These are phyloP conservation scores for Veloboletus limbatus DNA, from an alignment of 1,284 basidiomycete genomes.

Conservation along the genomic window DNA sequence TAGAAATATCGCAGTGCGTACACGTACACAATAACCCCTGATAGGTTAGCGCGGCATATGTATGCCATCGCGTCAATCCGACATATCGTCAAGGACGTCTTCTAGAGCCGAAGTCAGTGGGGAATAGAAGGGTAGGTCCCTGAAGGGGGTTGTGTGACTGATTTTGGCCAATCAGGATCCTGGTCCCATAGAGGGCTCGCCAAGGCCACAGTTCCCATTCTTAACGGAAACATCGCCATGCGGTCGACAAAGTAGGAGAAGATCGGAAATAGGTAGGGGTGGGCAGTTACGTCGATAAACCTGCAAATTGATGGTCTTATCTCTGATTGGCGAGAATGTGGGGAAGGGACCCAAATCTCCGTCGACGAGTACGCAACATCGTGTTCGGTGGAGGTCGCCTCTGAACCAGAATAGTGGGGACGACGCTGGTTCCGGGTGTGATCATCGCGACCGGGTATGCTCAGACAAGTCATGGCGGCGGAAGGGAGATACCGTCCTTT, in stretches of 20 bases:
- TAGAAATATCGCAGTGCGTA: not conserved
- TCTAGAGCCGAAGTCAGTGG: not conserved
- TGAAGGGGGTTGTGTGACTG: not conserved
- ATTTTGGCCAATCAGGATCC: slow-evolving; percentile 9
- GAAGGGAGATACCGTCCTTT: too few relatives aligned
- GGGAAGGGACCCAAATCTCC: slow-evolving; percentile 5
- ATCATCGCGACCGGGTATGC: too few relatives aligned
- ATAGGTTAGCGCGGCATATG: not conserved
- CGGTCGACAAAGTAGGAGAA: not conserved
- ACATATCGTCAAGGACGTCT: not conserved
- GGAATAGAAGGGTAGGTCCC: slow-evolving; percentile 2
- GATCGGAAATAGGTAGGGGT: slow-evolving; percentile 13
- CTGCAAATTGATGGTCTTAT: too few relatives aligned
- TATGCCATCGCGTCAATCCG: slow-evolving; percentile 6
- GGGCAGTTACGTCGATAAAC: slow-evolving; percentile 13
- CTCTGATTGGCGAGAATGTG: too few relatives aligned
- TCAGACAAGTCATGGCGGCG: too few relatives aligned
- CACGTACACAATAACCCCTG: slow-evolving; percentile 14
- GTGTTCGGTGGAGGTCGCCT: too few relatives aligned
- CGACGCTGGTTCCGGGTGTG: too few relatives aligned
- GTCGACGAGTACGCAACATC: not conserved
- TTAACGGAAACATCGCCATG: slow-evolving; percentile 1
- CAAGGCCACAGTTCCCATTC: not conserved
- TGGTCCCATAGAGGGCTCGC: not conserved
- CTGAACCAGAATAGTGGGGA: too few relatives aligned